These are phyloP conservation scores for Arthroderma uncinatum DNA, from an alignment of 2,329 filamentous ascomycete species.

Conservation along the genomic window DNA sequence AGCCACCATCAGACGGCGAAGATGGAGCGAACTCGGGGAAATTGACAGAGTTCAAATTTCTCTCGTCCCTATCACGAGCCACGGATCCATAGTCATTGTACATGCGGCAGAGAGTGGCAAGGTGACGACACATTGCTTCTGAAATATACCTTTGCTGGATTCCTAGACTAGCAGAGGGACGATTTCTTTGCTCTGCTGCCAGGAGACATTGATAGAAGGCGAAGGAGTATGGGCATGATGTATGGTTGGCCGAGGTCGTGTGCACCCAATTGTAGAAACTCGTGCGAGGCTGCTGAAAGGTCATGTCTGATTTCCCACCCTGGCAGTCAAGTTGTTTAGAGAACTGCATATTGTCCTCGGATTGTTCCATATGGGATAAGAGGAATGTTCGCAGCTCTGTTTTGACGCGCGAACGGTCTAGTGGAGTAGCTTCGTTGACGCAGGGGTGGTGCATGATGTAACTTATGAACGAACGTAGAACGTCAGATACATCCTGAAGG, in stretches of 20 bases:
- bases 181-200: background rate
- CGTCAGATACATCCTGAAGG: background rate
- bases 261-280: background rate
- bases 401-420: background rate
- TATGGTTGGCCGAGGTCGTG: background rate
- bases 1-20: slow-evolving; percentile 15
- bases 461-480: slow-evolving; percentile 5
- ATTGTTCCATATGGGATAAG: slow-evolving; percentile 10
- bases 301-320: background rate
- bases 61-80: slow-evolving; percentile 22
- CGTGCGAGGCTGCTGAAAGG: background rate
- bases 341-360: background rate
- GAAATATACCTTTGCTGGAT: slow-evolving; percentile 9
- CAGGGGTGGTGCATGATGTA: slow-evolving; percentile 7
- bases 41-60: slow-evolving; percentile 26
- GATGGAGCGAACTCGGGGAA: slow-evolving; percentile 22
- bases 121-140: slow-evolving; percentile 13
- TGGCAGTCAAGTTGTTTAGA: background rate
- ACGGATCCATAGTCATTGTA: slow-evolving; percentile 30
- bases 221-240: background rate
- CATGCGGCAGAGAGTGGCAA: slow-evolving; percentile 22
- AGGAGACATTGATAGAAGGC: background rate
- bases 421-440: background rate
- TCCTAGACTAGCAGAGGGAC: background rate
- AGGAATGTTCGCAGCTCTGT: slow-evolving; percentile 9